phyloP scores from a whole-genome alignment of 495 filamentous ascomycete genomes.

The Penicillium pulvis region DNA sequence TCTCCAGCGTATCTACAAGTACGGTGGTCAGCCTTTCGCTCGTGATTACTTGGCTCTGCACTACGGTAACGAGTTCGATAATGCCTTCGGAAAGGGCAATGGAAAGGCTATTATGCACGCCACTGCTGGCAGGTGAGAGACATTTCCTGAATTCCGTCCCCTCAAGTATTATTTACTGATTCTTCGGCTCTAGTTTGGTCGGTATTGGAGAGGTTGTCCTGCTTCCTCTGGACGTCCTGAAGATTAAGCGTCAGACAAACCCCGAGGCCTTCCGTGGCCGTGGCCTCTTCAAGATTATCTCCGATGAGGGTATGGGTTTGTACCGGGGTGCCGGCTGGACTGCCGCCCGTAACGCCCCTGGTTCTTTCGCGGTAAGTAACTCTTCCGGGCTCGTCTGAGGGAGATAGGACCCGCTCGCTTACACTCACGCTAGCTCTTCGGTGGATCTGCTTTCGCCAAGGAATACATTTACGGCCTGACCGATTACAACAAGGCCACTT shows the following conservation, averaged over 20 bases:
- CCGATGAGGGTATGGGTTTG: constrained; percentile 92
- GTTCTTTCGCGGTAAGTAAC: constrained; percentile 87
- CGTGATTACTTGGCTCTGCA: constrained; percentile 86
- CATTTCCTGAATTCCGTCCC: not conserved
- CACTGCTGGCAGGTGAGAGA: constrained; percentile 79
- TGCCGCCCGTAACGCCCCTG: constrained; percentile 93
- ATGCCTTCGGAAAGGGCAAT: constrained; percentile 89
- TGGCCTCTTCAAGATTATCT: constrained; percentile 84
- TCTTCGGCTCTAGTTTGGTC: constrained; percentile 63
- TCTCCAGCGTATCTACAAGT: constrained; percentile 97
- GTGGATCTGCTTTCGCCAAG: constrained; percentile 97
- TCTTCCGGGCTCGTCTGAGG: not conserved
- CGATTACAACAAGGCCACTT: constrained; percentile 95
- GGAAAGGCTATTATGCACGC: constrained; percentile 99
- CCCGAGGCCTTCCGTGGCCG: constrained; percentile 96
- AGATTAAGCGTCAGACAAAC: constrained; percentile 99
- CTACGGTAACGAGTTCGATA: constrained; percentile 80
- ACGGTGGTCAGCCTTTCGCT: constrained; percentile 94
- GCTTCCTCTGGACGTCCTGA: constrained; percentile 92
- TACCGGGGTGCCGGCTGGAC: constrained; percentile 99
- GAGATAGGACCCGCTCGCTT: constrained; percentile 13
- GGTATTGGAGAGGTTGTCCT: constrained; percentile 97
- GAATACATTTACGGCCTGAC: constrained; percentile 83
- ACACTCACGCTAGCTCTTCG: constrained; percentile 74
- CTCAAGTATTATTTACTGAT: not conserved